Evolutionary conservation across 805 yeast genomes (phyloP).

Genomic region (Blastobotrys mokoenaii): DNA sequence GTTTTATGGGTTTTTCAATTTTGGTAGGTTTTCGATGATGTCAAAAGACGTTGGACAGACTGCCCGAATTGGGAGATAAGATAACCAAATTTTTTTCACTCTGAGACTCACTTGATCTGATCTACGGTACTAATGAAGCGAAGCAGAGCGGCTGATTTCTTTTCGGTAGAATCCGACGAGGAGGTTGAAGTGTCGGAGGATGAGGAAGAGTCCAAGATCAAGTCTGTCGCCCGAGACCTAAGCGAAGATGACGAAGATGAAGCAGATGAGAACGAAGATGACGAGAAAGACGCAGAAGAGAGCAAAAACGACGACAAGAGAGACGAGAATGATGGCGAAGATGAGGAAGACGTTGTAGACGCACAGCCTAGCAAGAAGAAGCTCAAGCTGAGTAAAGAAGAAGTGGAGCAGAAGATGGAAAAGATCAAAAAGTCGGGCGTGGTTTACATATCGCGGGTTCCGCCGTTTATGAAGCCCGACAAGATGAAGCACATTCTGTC

Average conservation of each 20-base stretch:
- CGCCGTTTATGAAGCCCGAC: conserved; percentile 96
- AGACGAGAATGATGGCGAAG: conserved; percentile 12
- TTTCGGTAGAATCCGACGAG: conserved; percentile 1
- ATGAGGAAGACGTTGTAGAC: conserved; percentile 11
- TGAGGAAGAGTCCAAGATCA: conserved; percentile 5
- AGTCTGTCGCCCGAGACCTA: conserved; percentile 1
- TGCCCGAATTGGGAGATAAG: not conserved
- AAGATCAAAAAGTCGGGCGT: conserved; percentile 76
- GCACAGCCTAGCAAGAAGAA: conserved; percentile 4
- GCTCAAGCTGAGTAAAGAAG: conserved; percentile 17
- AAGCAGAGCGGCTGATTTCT: conserved; percentile 9
- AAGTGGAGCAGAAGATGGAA: conserved; percentile 30
- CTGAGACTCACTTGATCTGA: not conserved
- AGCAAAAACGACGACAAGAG: conserved; percentile 12
- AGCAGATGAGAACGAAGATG: conserved; percentile 12
- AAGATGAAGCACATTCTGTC: conserved; percentile 74
- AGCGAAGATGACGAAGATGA: conserved; percentile 3
- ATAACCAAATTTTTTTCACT: not conserved
- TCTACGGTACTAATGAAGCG: not conserved
- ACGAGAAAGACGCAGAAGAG: conserved; percentile 8
- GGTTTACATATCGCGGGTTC: conserved; percentile 81
- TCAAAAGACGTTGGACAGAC: not conserved
- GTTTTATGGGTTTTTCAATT: no score
- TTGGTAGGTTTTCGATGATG: not conserved
- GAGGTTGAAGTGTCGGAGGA: conserved; percentile 3